Evolutionary conservation across 1,284 basidiomycete genomes (phyloP), one percentile per base, ranked within the genome.

Genomic region (Cutaneotrichosporon sp.): DNA sequence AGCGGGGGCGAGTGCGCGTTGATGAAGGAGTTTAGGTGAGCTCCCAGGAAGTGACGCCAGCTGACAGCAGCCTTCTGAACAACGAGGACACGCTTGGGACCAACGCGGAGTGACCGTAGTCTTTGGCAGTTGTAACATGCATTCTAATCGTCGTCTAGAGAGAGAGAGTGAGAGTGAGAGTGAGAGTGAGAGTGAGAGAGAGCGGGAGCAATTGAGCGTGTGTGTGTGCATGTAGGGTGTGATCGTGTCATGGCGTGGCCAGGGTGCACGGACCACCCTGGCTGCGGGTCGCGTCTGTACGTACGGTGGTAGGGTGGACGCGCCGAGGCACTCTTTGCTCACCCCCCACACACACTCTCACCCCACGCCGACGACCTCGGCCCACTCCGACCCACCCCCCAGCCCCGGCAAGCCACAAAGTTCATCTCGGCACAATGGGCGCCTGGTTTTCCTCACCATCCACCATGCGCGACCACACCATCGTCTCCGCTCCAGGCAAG

Each of bases 1-100:
- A 89, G 90, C 57, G 97, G 97, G 11, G 97, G 95, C 4, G 95
- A 99, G 78, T 98, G 97, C 72, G 85, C 89, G 9, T 79, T 99
- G 69, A 89, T 92, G 84, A 97, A 97, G 81, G 93, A 95, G 78
- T 95, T 94, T 74, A 90, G 79, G 82, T 83, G 62, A 71, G 81
- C 72, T n/a, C n/a, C 3, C 3, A 16, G 8, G 16, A n/a, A 11
- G 29, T 3, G 10, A 31, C 22, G 16, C n/a, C n/a, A 18, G 36
- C 52, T 51, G 38, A 59, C 36, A 20, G 11, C 38, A 64, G 63
- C 49, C 58, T 65, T 22, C 45, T 65, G 27, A 57, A 54, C 42
- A 62, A 60, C 47, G 64, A 65, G 52, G 64, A 65, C 56, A 60
- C 64, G n/a, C 51, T 58, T 5, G 59, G 58, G n/a, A 54, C 50